These are phyloP conservation scores for Plasmodium gonderi DNA, from an alignment of 169 alveolate species.

Conservation along the genomic window DNA sequence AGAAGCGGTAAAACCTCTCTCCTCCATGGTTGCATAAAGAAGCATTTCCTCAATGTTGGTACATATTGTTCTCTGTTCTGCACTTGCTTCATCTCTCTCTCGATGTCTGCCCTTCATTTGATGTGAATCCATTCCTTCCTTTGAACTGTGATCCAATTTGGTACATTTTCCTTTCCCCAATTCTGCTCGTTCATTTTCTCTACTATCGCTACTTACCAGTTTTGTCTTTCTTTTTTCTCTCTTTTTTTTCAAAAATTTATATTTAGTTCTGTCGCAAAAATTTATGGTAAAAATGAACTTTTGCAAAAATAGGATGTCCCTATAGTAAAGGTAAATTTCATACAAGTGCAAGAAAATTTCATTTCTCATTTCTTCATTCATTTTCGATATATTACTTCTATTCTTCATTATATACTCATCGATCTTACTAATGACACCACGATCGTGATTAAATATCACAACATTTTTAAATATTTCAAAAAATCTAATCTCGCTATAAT, in stretches of 20 bases:
- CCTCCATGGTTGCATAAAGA: background rate
- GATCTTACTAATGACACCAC: background rate
- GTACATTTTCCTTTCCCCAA: background rate
- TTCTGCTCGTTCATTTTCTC: background rate
- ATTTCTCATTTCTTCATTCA: conserved; percentile 28
- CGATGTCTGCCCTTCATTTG: background rate
- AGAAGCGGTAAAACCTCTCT: background rate
- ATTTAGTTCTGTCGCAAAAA: conserved; percentile 40
- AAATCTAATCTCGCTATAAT: too few species aligned
- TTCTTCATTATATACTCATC: conserved; percentile 16
- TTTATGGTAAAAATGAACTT: conserved; percentile 21
- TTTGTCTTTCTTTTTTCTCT: background rate
- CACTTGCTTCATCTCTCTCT: background rate
- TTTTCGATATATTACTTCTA: conserved; percentile 5
- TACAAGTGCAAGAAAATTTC: conserved; percentile 16
- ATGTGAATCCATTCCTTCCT: too few species aligned
- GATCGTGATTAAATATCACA: conserved; percentile 27
- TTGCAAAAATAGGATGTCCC: conserved; percentile 8
- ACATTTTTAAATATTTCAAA: background rate
- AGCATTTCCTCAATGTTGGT: background rate
- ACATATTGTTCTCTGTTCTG: background rate
- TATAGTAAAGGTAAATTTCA: background rate
- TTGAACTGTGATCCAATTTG: background rate
- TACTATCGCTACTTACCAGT: background rate
- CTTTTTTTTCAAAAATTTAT: conserved; percentile 23